A percentile compares a stretch with the other conserved stretches of the same genome.
phyloP scores from a whole-genome alignment of 805 yeast species.

The Sugiyamaella chiloensis region DNA sequence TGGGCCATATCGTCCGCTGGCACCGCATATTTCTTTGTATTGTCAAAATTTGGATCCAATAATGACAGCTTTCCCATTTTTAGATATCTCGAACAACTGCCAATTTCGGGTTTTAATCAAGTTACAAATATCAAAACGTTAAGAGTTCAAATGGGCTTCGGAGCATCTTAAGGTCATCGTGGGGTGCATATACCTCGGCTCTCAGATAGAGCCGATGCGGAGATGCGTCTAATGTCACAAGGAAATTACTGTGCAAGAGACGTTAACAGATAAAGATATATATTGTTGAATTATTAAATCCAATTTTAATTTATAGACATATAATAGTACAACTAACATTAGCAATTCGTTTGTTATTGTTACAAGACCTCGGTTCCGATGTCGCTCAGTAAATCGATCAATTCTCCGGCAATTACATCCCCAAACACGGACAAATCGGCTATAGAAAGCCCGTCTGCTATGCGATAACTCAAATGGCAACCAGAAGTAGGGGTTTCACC shows the following conservation, averaged over 20 bases:
- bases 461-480: not conserved
- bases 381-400: not conserved
- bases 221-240: too few relatives aligned
- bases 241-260: too few relatives aligned
- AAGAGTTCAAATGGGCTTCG: too few relatives aligned
- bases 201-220: not conserved
- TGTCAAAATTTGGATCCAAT: not conserved
- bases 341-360: not conserved
- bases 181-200: slow-evolving; percentile 2
- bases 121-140: too few relatives aligned
- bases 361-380: not conserved
- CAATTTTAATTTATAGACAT: too few relatives aligned
- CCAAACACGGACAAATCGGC: slow-evolving; percentile 2
- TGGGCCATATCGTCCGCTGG: slow-evolving; percentile 37
- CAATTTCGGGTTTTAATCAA: too few relatives aligned
- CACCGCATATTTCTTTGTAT: slow-evolving; percentile 23
- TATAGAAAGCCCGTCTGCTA: not conserved
- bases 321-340: not conserved
- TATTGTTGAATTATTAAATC: too few relatives aligned
- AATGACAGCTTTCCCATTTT: not conserved
- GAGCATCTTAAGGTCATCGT: too few relatives aligned
- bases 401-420: not conserved
- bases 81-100: too few relatives aligned
- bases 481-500: not conserved
- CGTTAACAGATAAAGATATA: too few relatives aligned